Conservation (phyloP, 139 green algal species). For the Pseudopediastrum boryanum region DNA sequence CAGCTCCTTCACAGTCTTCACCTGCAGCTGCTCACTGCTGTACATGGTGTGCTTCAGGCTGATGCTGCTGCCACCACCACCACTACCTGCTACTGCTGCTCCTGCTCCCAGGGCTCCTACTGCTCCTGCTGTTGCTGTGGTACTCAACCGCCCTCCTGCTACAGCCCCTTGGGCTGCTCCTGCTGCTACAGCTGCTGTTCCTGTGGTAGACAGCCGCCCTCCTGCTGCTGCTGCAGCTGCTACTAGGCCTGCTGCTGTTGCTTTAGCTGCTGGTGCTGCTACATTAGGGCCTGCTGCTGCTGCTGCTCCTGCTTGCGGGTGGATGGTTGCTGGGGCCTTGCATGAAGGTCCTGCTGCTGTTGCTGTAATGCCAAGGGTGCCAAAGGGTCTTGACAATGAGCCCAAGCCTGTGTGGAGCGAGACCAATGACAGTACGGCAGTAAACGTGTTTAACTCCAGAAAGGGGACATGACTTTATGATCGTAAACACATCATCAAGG, state of each 20-base stretch:
- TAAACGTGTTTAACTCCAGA: no score
- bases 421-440: no score
- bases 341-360: neutral
- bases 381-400: no score
- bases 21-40: no score
- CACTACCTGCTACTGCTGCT: neutral
- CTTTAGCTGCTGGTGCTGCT: neutral
- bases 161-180: neutral
- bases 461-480: no score
- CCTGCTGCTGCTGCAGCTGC: neutral
- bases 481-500: no score
- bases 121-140: neutral
- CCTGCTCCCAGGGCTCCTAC: neutral
- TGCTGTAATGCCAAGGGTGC: neutral
- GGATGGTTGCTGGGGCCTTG: no score
- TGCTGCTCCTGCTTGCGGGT: neutral
- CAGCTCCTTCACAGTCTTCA: no score
- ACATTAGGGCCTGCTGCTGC: slow-evolving; percentile 20
- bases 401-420: no score
- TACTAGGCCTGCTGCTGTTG: neutral
- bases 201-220: neutral
- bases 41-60: no score
- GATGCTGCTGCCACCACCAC: no score
- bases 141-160: neutral
- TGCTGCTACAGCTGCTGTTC: neutral